These are phyloP conservation scores for Tylopilus vinaceipallidus DNA, from an alignment of 768 basidiomycete species.

Conservation along the genomic window DNA sequence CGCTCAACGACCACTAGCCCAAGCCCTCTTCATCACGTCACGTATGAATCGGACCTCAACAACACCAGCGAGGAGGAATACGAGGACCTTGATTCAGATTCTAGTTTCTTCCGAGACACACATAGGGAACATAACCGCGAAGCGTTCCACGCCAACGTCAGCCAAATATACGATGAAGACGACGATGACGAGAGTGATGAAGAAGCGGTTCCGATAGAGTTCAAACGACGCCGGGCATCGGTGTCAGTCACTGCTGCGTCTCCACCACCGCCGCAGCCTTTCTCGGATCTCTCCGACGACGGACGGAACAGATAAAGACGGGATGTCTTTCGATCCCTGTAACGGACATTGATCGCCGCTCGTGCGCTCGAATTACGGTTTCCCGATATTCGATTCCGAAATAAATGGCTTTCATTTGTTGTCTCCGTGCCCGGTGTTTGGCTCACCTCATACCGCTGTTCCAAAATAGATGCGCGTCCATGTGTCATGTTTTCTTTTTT, in stretches of 20 bases:
- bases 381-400: constrained; percentile 14
- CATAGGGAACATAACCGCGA: constrained; percentile 23
- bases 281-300: constrained; percentile 20
- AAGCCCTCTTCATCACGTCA: constrained; percentile 38
- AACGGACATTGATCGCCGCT: constrained; percentile 13
- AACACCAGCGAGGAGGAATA: constrained; percentile 31
- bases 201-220: constrained; percentile 32
- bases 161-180: constrained; percentile 32
- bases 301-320: constrained; percentile 10
- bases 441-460: constrained; percentile 15
- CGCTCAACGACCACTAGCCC: constrained; percentile 37
- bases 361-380: constrained; percentile 20
- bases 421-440: constrained; percentile 8
- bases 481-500: constrained; percentile 4
- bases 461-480: constrained; percentile 22
- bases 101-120: constrained; percentile 34
- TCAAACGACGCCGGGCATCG: constrained; percentile 36
- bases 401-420: neutral
- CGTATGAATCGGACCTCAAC: constrained; percentile 31
- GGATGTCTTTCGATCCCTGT: neutral
- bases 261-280: constrained; percentile 21
- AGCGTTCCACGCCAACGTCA: constrained; percentile 30
- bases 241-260: constrained; percentile 28
- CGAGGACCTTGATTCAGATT: constrained; percentile 33
- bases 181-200: constrained; percentile 38